Evolutionary conservation across 805 yeast species (phyloP), one percentile per base, ranked within the genome.

Genomic region (Nadsonia fulvescens): DNA sequence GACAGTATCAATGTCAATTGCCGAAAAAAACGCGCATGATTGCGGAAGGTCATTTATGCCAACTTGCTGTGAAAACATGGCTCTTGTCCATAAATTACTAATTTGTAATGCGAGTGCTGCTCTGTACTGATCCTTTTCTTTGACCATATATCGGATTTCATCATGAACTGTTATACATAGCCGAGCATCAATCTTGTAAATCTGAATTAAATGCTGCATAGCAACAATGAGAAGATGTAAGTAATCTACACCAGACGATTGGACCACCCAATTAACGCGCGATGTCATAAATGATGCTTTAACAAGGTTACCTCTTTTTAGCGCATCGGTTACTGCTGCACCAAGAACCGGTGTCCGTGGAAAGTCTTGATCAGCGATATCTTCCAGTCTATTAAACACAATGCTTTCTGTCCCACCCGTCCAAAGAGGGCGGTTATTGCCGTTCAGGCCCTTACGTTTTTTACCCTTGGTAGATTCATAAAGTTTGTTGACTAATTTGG

Each of bases 221-320:
- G 93, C 67, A 4, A 81, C 66, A 25, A 86, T 61, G 32, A 89
- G 47, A 20, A 89, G 46, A 46, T 89, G 99, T 27, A 89, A 56
- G 43, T 91, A 89, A 46, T 89, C 98, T 11, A 91, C 99, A 18
- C 98, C 99, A 2, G 94, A 79, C 12, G 94, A 79, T 47, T 89
- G 99, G 44, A 89, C 89, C 1, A 94, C 79, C 99, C 99, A 89
- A 43, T 89, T 89, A 35, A 83, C 73, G 40, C 99, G 53, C 2
- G 94, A 81, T 0, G 98, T 89, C 36, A 89, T 51, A 44, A 73
- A 89, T 1, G 68, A 54, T 34, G 66, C 66, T 19, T 66, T 54
- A 22, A 66, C 67, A 38, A 89, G 56, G 45, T 86, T 72, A 28
- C 56, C 54, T 22, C 65, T 62, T 37, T 64, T 62, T 31, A 89